Percentiles rank a stretch among this genome's conserved stretches.
Evolutionary conservation across 805 yeast genomes (phyloP).

Genomic region (Ogataea neopini): DNA sequence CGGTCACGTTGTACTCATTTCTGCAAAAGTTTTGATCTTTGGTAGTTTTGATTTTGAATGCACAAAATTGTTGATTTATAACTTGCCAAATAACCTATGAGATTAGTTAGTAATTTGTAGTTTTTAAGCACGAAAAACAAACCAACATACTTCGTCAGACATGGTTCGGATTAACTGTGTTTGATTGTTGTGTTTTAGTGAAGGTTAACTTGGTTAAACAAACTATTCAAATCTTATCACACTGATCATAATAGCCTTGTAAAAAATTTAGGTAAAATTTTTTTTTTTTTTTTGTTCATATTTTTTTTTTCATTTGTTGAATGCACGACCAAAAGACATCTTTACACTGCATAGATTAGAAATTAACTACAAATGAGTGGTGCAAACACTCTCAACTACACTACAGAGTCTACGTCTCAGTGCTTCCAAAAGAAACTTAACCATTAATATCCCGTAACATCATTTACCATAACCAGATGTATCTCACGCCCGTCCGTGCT

Average conservation of each 20-base stretch:
- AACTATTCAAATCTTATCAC: neutral
- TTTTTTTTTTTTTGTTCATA: neutral
- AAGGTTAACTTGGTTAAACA: neutral
- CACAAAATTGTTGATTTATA: constrained; percentile 92
- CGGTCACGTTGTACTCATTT: constrained; percentile 94
- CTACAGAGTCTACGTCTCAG: too few species aligned
- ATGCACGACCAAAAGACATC: constrained; percentile 2
- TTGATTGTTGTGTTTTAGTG: neutral
- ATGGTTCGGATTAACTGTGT: constrained; percentile 10
- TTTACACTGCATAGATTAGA: neutral
- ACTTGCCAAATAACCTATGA: constrained; percentile 93
- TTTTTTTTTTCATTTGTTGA: neutral
- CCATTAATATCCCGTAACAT: neutral
- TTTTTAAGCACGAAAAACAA: neutral
- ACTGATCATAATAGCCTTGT: neutral
- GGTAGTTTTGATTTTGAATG: constrained; percentile 87
- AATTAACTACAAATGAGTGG: neutral
- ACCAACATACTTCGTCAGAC: constrained; percentile 33
- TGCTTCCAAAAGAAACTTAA: neutral
- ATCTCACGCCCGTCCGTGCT: neutral
- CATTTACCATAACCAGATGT: too few species aligned
- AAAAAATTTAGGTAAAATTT: neutral
- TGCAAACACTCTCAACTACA: too few species aligned
- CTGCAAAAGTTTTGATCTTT: constrained; percentile 91
- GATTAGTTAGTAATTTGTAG: too few species aligned